Percentiles rank a stretch among this genome's conserved stretches.
These are phyloP conservation scores for Taphrina flavorubra DNA, from an alignment of 1,139 yeast species.

Conservation along the genomic window DNA sequence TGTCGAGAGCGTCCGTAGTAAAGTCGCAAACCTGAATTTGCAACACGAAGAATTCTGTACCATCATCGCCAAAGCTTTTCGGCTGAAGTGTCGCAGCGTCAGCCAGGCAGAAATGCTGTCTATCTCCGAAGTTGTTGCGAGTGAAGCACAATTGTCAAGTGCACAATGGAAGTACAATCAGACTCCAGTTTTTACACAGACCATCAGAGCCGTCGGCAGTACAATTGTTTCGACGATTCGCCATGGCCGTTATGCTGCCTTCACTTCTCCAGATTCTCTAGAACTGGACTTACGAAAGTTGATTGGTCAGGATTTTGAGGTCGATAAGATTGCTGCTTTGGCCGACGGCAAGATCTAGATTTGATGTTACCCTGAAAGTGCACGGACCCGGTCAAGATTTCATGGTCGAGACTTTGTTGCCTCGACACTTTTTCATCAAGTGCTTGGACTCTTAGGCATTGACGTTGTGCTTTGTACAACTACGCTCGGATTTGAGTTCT, in stretches of 20 bases:
- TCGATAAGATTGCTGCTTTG: background rate
- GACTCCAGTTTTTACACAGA: slow-evolving; percentile 69
- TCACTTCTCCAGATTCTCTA: background rate
- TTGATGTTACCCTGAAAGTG: background rate
- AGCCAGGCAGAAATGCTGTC: slow-evolving; percentile 22
- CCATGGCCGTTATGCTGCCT: slow-evolving; percentile 7
- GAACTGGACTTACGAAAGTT: background rate
- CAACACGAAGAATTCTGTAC: slow-evolving; percentile 58
- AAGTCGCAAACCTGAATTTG: slow-evolving; percentile 69
- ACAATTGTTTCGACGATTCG: slow-evolving; percentile 1
- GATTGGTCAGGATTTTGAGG: slow-evolving; percentile 2
- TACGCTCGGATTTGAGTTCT: background rate
- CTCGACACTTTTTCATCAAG: no score
- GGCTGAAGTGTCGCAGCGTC: slow-evolving; percentile 51
- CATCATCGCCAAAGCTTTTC: slow-evolving; percentile 59
- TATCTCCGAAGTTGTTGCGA: slow-evolving; percentile 17
- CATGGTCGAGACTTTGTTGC: no score
- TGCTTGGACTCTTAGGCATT: background rate
- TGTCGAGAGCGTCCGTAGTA: slow-evolving; percentile 77
- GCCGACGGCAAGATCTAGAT: background rate
- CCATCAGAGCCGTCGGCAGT: background rate
- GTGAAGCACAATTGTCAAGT: slow-evolving; percentile 50
- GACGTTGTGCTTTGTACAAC: background rate
- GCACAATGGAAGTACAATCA: slow-evolving; percentile 79
- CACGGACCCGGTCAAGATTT: background rate